phyloP scores from a whole-genome alignment of 2,329 filamentous ascomycete genomes.

The Aureobasidium leucospermi region DNA sequence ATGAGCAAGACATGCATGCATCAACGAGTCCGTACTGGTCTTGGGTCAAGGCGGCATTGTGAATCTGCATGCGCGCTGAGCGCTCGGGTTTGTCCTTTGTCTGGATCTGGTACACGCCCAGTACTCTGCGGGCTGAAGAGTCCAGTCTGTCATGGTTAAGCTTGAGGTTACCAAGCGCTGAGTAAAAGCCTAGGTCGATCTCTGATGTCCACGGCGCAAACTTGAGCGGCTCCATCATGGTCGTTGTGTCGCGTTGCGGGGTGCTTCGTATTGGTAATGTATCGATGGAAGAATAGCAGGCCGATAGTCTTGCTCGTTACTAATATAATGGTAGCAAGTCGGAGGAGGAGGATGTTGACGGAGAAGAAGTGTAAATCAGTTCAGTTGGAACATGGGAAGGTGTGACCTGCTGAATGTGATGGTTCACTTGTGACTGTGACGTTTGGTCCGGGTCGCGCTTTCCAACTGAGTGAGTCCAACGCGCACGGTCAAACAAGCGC shows the following conservation, averaged over 20 bases:
- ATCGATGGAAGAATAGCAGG: too few relatives aligned
- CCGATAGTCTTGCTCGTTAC: too few relatives aligned
- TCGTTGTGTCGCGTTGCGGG: conserved; percentile 13
- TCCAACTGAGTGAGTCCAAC: not conserved
- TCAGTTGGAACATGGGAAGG: not conserved
- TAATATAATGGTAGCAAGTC: too few relatives aligned
- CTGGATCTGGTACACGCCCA: conserved; percentile 84
- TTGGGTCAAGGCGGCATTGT: conserved; percentile 76
- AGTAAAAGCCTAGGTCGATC: conserved; percentile 93
- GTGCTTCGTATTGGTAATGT: not conserved
- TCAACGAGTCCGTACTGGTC: conserved; percentile 56
- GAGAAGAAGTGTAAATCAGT: not conserved
- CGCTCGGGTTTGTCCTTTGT: conserved; percentile 61
- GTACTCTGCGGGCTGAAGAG: conserved; percentile 77
- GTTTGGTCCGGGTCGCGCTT: conserved; percentile 3
- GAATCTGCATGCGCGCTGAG: conserved; percentile 83
- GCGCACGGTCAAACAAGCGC: not conserved
- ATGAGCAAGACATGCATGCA: not conserved
- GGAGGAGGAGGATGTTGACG: too few relatives aligned
- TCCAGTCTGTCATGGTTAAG: conserved; percentile 96
- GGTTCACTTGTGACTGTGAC: conserved; percentile 4
- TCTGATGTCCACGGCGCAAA: conserved; percentile 90
- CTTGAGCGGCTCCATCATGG: conserved; percentile 45
- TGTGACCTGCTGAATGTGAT: conserved; percentile 5
- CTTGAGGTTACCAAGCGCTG: conserved; percentile 83